Evolutionary conservation across 2,329 filamentous ascomycete genomes (phyloP), one percentile per base, ranked within the genome.

Genomic region (Cladophialophora immunda): DNA sequence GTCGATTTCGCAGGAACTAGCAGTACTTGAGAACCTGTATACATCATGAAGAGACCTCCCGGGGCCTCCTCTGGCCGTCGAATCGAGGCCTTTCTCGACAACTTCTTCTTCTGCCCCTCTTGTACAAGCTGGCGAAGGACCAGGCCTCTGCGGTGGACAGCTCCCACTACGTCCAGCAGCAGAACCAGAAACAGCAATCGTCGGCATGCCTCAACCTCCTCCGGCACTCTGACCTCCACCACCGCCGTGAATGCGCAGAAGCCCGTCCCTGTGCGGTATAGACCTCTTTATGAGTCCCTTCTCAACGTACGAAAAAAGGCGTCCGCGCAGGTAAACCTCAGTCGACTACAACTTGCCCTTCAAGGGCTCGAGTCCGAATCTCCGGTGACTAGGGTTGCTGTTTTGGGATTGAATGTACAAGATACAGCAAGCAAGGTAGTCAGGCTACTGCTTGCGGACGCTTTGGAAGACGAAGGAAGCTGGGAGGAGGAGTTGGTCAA

Each of bases 381-480:
- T 68, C 83, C 85, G 2, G 80, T 86, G 9, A 81, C 87, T 53
- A 79, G 87, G 58, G 78, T 90, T 72, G 87, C 86, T 83, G 83
- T 87, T 3, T 79, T 87, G 22, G 82, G 83, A 9, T 70, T 86
- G 62, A 81, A 84, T 58, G 81, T 83, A 68, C 80, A 82, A 65
- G 74, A 76, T 22, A 81, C 82, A 55, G 85, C 87, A 50, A 81
- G 84, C 69, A 83, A 80, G 69, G 82, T 97, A 8, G 84, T 93
- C 54, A 86, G 89, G 50, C 81, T 94, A 38, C 79, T 93, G 13
- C 81, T 93, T 1, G 89, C 90, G 1, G 91, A 94, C 76, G 90
- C 91, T 4, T 78, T 94, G 70, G 83, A 83, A 41, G 79, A 84
- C 4, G 84, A 87, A 70, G 84, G 88, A 70, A 77, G 82, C 29